A percentile compares a stretch with the other conserved stretches of the same genome.
Conservation (phyloP, 805 yeast species). For the Torulaspora maleeae region DNA sequence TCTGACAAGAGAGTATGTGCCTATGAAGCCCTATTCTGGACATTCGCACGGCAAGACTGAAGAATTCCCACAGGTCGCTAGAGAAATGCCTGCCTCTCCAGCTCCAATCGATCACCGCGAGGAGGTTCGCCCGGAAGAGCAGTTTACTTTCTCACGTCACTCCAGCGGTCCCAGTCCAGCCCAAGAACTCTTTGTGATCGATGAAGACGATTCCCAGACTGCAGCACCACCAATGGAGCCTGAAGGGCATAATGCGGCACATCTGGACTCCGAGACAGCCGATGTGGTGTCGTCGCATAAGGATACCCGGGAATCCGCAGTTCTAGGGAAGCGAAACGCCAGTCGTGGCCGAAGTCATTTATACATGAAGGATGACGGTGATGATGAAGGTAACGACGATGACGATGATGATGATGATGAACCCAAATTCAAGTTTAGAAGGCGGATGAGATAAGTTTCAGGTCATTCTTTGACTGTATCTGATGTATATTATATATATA, state of each 20-base stretch:
- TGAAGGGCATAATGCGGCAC: neutral
- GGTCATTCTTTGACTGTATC: neutral
- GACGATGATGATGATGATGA: constrained; percentile 35
- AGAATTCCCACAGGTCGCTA: neutral
- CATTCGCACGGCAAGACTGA: constrained; percentile 4
- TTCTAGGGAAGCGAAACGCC: neutral
- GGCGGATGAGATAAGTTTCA: constrained; percentile 13
- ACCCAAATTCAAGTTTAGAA: constrained; percentile 36
- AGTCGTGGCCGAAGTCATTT: neutral
- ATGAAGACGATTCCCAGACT: constrained; percentile 17
- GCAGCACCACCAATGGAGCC: neutral
- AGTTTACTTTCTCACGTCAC: constrained; percentile 4
- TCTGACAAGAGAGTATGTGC: constrained; percentile 35
- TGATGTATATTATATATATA: no score
- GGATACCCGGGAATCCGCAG: neutral
- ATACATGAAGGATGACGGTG: constrained; percentile 16
- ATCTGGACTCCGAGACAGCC: neutral
- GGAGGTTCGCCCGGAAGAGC: neutral
- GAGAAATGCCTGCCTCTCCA: neutral
- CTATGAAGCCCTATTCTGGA: constrained; percentile 23
- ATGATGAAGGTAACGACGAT: constrained; percentile 22
- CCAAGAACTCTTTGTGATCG: constrained; percentile 18
- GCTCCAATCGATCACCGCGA: neutral
- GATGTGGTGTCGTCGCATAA: neutral
- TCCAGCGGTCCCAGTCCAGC: constrained; percentile 1